A percentile compares a stretch with the other conserved stretches of the same genome.
These are phyloP conservation scores for Solanum lycopersicoides DNA, from an alignment of 257 asterid genomes.

Conservation along the genomic window DNA sequence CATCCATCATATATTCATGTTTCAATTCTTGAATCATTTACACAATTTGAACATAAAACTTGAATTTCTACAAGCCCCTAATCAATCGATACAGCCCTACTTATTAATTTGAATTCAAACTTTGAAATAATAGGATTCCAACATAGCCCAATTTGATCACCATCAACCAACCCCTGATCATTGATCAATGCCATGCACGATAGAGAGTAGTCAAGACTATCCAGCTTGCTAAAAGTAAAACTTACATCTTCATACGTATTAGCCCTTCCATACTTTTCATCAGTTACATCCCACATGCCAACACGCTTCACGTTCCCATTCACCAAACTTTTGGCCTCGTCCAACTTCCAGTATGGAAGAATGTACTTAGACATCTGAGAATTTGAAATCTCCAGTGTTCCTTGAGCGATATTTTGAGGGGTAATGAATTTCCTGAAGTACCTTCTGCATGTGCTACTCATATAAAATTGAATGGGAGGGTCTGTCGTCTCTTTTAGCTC, in stretches of 20 bases:
- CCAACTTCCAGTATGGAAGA: slow-evolving; percentile 38
- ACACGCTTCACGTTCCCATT: slow-evolving; percentile 17
- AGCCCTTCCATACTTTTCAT: neutral
- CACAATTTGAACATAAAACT: too few species aligned
- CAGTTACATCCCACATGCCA: slow-evolving; percentile 42
- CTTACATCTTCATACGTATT: slow-evolving; percentile 5
- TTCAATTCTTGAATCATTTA: too few species aligned
- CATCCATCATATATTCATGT: too few species aligned
- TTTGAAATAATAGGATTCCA: slow-evolving; percentile 8
- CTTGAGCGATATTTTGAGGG: slow-evolving; percentile 11
- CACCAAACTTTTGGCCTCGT: slow-evolving; percentile 24
- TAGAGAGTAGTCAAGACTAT: slow-evolving; percentile 6
- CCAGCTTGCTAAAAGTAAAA: slow-evolving; percentile 25
- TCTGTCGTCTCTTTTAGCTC: too few species aligned
- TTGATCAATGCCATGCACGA: slow-evolving; percentile 16
- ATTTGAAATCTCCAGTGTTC: slow-evolving; percentile 18
- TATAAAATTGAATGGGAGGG: too few species aligned
- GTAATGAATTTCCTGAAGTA: too few species aligned
- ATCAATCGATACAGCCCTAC: too few species aligned
- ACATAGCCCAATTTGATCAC: slow-evolving; percentile 32
- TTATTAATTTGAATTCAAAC: too few species aligned
- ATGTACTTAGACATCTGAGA: slow-evolving; percentile 23
- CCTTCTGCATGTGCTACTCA: too few species aligned
- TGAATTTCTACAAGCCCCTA: too few species aligned
- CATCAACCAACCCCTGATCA: slow-evolving; percentile 12